Conservation (phyloP, 257 asterid species). For the Solanum chmielewskii region DNA sequence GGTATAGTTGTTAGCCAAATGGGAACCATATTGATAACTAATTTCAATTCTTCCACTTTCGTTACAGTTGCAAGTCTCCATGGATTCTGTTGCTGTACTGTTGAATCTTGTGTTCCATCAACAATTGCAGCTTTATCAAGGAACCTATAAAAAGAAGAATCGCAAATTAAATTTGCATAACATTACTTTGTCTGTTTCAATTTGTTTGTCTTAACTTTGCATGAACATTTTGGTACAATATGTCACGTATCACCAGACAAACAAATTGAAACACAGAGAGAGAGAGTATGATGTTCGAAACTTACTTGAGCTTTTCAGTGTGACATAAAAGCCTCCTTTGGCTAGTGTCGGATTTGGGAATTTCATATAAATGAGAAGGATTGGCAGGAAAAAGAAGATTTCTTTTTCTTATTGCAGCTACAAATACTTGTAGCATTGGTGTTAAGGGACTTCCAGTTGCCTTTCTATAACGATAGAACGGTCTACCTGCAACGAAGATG, state of each 20-base stretch:
- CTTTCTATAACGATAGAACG: slow-evolving; percentile 31
- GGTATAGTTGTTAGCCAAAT: slow-evolving; percentile 65
- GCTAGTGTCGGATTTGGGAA: slow-evolving; percentile 23
- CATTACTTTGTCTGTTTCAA: background rate
- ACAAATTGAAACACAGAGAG: background rate
- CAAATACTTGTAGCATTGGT: slow-evolving; percentile 57
- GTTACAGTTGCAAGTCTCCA: background rate
- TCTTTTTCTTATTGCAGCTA: slow-evolving; percentile 44
- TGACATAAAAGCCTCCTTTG: slow-evolving; percentile 41
- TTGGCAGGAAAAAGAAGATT: slow-evolving; percentile 15
- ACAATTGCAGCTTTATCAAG: slow-evolving; percentile 78
- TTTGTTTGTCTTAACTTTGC: background rate
- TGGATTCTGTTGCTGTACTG: background rate
- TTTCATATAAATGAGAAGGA: slow-evolving; percentile 45
- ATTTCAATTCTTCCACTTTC: slow-evolving; percentile 59
- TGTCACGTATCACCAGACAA: background rate
- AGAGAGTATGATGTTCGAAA: background rate
- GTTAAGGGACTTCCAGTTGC: slow-evolving; percentile 71
- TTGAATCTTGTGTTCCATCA: slow-evolving; percentile 3
- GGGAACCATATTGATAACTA: slow-evolving; percentile 53
- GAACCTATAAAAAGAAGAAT: slow-evolving; percentile 29
- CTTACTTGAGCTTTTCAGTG: slow-evolving; percentile 51
- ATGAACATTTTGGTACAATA: background rate
- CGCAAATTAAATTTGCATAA: background rate
- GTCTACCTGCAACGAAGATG: slow-evolving; percentile 31